These are phyloP conservation scores for Bipolaris bicolor DNA, from an alignment of 2,329 filamentous ascomycete species.

Conservation along the genomic window DNA sequence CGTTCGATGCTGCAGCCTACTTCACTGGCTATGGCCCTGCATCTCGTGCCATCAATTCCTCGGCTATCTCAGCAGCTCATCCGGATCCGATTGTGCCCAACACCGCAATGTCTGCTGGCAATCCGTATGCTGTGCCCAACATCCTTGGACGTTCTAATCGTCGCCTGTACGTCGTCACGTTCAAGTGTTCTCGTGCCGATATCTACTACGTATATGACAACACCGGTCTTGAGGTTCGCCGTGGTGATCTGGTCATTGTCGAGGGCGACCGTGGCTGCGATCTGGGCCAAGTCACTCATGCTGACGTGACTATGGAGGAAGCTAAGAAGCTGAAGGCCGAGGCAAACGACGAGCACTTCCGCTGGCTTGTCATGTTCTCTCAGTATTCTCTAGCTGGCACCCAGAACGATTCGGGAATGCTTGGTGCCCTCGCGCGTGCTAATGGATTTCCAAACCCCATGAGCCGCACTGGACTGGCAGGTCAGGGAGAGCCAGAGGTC, in stretches of 20 bases:
- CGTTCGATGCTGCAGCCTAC: constrained; percentile 51
- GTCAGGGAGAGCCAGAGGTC: constrained; percentile 64
- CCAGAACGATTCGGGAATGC: constrained; percentile 58
- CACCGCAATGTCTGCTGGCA: constrained; percentile 29
- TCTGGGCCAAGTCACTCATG: constrained; percentile 87
- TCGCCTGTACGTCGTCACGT: constrained; percentile 82
- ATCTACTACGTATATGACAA: constrained; percentile 98
- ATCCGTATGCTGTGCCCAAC: constrained; percentile 45
- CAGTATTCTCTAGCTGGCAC: constrained; percentile 55
- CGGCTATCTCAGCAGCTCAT: constrained; percentile 45
- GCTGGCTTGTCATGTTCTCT: constrained; percentile 99
- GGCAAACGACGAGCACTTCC: constrained; percentile 93
- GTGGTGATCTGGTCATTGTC: constrained; percentile 93
- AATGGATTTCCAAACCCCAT: constrained; percentile 40
- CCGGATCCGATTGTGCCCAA: constrained; percentile 40
- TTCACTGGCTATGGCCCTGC: constrained; percentile 47
- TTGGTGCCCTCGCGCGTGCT: constrained; percentile 47
- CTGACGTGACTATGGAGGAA: constrained; percentile 84
- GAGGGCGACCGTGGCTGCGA: constrained; percentile 97
- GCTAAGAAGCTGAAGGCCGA: constrained; percentile 90
- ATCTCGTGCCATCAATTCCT: constrained; percentile 45
- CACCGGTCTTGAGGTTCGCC: constrained; percentile 86
- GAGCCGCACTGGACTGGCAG: constrained; percentile 55
- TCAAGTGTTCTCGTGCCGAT: constrained; percentile 94
- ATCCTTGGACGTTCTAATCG: constrained; percentile 40